Percentiles rank a stretch among this genome's conserved stretches.
Conservation (phyloP, 1,284 basidiomycete species). For the Puccinia coronata region DNA sequence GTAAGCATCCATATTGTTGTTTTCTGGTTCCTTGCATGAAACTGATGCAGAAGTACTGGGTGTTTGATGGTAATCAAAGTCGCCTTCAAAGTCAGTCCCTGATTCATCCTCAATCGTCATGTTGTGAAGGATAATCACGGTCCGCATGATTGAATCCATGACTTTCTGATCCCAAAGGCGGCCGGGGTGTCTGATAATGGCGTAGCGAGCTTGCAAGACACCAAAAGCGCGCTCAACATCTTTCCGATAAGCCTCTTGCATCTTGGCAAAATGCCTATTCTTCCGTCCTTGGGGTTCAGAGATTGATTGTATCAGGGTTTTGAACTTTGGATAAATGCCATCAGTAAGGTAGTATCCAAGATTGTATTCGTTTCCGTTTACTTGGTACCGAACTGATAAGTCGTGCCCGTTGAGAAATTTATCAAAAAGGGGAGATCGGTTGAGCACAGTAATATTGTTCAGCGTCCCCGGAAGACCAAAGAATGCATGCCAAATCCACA, state of each 20-base stretch:
- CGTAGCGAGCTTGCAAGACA: constrained; percentile 5
- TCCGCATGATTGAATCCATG: too few relatives aligned
- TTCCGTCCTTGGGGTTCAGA: not conserved
- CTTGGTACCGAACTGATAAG: not conserved
- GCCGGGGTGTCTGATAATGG: not conserved
- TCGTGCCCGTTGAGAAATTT: not conserved
- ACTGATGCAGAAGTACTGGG: not conserved
- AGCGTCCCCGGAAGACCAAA: too few relatives aligned
- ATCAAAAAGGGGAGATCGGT: not conserved
- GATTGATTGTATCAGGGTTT: not conserved
- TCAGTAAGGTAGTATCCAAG: constrained; percentile 3
- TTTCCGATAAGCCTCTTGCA: constrained; percentile 1
- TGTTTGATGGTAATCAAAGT: not conserved
- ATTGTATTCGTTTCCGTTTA: not conserved
- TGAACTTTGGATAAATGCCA: not conserved
- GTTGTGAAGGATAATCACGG: too few relatives aligned
- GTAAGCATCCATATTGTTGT: not conserved
- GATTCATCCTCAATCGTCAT: too few relatives aligned
- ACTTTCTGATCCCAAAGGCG: not conserved
- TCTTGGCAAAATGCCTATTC: not conserved
- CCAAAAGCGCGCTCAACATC: constrained; percentile 24
- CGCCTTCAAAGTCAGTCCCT: not conserved
- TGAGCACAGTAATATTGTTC: not conserved
- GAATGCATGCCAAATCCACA: too few relatives aligned
- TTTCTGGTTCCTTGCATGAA: not conserved